Evolutionary conservation across 805 yeast species (phyloP), one percentile per base, ranked within the genome.

Genomic region (Myxozyma sirexii): DNA sequence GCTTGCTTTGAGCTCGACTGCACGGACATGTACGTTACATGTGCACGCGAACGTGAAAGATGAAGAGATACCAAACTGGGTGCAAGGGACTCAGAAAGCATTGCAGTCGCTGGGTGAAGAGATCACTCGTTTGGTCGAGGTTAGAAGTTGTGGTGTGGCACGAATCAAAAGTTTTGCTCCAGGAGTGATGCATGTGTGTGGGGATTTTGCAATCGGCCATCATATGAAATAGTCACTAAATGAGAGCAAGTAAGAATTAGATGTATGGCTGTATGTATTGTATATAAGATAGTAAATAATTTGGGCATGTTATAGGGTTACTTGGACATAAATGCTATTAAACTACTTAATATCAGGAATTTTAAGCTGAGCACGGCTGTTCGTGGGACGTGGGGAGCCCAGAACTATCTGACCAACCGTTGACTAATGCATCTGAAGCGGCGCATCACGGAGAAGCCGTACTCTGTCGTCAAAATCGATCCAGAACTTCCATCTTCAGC

Each of bases 111-210:
- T 54, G 2, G 35, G 26, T 15, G 54, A 23, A 31, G 23, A 19
- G 45, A 4, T 26, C 43, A 64, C 69, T 0, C 56, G 47, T 5
- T 72, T 72, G 10, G 8, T 67, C 1, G 84, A 82, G 60, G 60
- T 85, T 8, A 90, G 87, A 15, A n/a, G 39, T 19, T 17, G 37
- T 8, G n/a, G 19, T 26, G 42, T 54, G 12, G n/a, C 54, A 4
- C 38, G 76, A 65, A 88, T 90, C 56, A 90, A 90, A 74, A 87
- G 93, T 0, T 90, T 85, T 77, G 96, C 96, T 0, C 97, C 97
- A 0, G 93, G 87, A 50, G 84, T 90, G 1, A 86, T 88, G 86
- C 97, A 90, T 66, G 75, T 88, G 1, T 88, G 88, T 47, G 76
- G 80, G 2, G 87, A 83, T 61, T 73, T 74, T 54, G 12, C 10